These are phyloP conservation scores for Ormosia emarginata DNA, from an alignment of 306 rosid species.

Conservation along the genomic window DNA sequence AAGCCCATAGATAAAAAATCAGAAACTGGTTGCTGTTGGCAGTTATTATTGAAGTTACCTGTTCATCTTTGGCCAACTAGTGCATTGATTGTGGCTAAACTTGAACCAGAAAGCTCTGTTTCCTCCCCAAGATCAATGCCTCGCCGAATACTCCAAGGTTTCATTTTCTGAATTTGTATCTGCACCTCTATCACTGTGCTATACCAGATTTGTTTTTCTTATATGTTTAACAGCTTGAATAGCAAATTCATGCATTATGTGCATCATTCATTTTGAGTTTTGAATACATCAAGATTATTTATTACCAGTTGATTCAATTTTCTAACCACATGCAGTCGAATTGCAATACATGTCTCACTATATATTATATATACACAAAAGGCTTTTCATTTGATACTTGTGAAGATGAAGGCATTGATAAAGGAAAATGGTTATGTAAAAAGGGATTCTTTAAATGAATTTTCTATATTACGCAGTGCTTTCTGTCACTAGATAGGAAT, in stretches of 20 bases:
- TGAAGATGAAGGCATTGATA: no score
- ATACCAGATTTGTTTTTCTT: not conserved
- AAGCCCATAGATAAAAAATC: not conserved
- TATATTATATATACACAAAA: no score
- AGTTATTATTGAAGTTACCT: not conserved
- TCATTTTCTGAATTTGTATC: not conserved
- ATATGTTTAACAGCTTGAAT: not conserved
- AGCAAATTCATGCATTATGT: not conserved
- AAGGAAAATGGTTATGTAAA: no score
- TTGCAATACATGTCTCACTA: not conserved
- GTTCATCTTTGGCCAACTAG: not conserved
- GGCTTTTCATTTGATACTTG: no score
- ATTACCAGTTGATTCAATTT: not conserved
- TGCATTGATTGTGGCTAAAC: not conserved
- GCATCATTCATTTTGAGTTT: not conserved
- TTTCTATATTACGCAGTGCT: no score
- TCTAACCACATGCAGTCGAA: not conserved
- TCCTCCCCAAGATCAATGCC: slow-evolving; percentile 21
- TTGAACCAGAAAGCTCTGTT: not conserved
- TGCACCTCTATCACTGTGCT: not conserved
- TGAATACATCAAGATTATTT: not conserved
- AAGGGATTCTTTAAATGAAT: no score
- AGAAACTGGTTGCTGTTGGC: not conserved
- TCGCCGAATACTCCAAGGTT: slow-evolving; percentile 47
- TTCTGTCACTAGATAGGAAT: not conserved